Percentiles rank a stretch among this genome's conserved stretches.
Evolutionary conservation across 2,329 filamentous ascomycete genomes (phyloP).

Genomic region (Penicillium sp.): DNA sequence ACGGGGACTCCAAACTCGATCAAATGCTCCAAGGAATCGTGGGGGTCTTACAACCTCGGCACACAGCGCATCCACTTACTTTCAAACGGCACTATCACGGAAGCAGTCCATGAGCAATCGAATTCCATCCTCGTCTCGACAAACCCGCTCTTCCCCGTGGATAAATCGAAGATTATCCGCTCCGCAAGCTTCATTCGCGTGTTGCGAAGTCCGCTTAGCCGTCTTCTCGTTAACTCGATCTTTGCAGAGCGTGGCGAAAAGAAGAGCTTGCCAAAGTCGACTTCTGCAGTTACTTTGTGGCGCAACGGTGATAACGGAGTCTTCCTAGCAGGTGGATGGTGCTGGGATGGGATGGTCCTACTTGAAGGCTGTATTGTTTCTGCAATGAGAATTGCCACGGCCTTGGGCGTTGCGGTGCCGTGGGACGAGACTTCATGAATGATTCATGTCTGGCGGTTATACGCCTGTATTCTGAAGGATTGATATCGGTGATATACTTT

Average conservation of each 20-base stretch:
- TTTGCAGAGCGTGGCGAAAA: conserved; percentile 31
- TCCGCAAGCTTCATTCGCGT: conserved; percentile 56
- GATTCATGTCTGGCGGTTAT: background rate
- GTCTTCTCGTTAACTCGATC: conserved; percentile 50
- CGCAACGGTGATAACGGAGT: conserved; percentile 57
- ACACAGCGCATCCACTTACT: conserved; percentile 40
- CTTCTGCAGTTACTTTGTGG: conserved; percentile 39
- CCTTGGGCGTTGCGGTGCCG: conserved; percentile 51
- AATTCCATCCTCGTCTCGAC: conserved; percentile 57
- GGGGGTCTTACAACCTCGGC: conserved; percentile 1
- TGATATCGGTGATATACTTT: background rate
- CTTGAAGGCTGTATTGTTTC: conserved; percentile 63
- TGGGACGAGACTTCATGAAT: conserved; percentile 24
- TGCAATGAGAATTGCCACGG: conserved; percentile 57
- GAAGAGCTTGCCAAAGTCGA: too few species aligned
- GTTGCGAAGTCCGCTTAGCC: conserved; percentile 53
- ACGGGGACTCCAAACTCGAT: conserved; percentile 5
- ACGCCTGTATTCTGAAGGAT: background rate
- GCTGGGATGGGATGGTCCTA: conserved; percentile 66
- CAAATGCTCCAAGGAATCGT: background rate
- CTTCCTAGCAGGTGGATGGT: conserved; percentile 62
- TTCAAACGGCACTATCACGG: conserved; percentile 42
- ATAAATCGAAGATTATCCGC: conserved; percentile 46
- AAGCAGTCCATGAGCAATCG: conserved; percentile 56
- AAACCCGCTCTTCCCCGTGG: conserved; percentile 46